Conservation (phyloP, 108 stramenopile genomes). For the Parietichytrium sp. region DNA sequence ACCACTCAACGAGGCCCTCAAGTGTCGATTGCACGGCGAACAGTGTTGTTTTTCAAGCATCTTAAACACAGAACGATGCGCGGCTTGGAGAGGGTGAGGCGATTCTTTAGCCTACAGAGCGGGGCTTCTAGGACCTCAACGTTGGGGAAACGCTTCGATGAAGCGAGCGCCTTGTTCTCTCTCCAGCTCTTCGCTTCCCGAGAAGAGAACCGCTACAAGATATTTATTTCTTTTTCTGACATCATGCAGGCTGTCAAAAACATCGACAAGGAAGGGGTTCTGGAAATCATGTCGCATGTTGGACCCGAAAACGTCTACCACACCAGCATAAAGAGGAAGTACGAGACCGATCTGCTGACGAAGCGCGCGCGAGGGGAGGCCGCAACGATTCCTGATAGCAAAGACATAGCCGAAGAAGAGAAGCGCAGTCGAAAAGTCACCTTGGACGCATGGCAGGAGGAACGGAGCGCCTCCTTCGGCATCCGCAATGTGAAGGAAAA, state of each 20-base stretch:
- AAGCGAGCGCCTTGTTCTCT: background rate
- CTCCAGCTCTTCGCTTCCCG: background rate
- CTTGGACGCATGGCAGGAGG: background rate
- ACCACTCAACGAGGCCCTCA: too few relatives aligned
- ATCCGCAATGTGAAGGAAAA: background rate
- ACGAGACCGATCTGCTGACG: background rate
- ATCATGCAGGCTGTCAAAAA: background rate
- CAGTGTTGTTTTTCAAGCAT: too few relatives aligned
- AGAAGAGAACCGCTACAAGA: background rate
- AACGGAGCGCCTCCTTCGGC: background rate
- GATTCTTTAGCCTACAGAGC: too few relatives aligned
- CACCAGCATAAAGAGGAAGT: background rate
- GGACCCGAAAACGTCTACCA: constrained; percentile 23
- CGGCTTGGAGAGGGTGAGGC: too few relatives aligned
- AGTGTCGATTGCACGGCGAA: too few relatives aligned
- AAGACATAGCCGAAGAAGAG: constrained; percentile 7
- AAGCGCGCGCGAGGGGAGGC: background rate
- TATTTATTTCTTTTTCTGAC: background rate
- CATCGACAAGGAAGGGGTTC: background rate
- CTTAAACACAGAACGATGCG: too few relatives aligned
- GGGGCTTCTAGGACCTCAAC: too few relatives aligned
- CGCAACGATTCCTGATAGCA: background rate
- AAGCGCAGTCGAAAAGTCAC: background rate
- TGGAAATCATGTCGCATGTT: background rate
- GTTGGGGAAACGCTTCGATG: too few relatives aligned